These are phyloP conservation scores for Globisporangium recalcitrans DNA, from an alignment of 352 stramenopile genomes.

Conservation along the genomic window DNA sequence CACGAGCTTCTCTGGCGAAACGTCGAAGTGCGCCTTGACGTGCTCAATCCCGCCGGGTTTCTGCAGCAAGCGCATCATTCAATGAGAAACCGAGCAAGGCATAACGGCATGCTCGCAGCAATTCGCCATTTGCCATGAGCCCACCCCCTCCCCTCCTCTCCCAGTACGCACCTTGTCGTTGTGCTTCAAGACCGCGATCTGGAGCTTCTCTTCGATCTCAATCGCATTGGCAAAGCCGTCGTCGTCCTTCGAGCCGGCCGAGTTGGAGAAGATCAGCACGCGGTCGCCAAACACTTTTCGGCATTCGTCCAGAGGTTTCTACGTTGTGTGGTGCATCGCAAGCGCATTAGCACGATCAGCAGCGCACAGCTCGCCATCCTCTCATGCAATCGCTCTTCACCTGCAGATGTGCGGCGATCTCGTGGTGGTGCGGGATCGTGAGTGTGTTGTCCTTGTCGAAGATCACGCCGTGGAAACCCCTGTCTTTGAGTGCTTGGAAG, in stretches of 20 bases:
- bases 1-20: conserved; percentile 79
- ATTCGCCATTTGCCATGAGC: not conserved
- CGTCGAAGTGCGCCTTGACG: conserved; percentile 82
- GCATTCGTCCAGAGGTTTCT: conserved; percentile 65
- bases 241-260: conserved; percentile 91
- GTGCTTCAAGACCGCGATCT: conserved; percentile 88
- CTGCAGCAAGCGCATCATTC: conserved; percentile 19
- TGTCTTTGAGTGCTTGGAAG: conserved; percentile 67
- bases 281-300: conserved; percentile 87
- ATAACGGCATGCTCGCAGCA: not conserved
- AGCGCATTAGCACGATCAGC: not conserved
- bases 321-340: not conserved
- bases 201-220: conserved; percentile 74
- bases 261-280: conserved; percentile 96
- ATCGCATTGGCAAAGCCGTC: conserved; percentile 68
- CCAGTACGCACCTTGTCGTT: conserved; percentile 86
- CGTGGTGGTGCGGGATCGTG: conserved; percentile 86
- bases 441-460: conserved; percentile 99
- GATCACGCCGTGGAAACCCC: conserved; percentile 90
- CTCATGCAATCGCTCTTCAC: not conserved
- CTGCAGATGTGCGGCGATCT: conserved; percentile 73
- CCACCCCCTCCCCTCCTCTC: too few relatives aligned
- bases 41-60: conserved; percentile 91
- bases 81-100: not conserved
- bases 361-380: not conserved